Evolutionary conservation across 495 filamentous ascomycete species (phyloP).

Genomic region (Xylaria intraflava): DNA sequence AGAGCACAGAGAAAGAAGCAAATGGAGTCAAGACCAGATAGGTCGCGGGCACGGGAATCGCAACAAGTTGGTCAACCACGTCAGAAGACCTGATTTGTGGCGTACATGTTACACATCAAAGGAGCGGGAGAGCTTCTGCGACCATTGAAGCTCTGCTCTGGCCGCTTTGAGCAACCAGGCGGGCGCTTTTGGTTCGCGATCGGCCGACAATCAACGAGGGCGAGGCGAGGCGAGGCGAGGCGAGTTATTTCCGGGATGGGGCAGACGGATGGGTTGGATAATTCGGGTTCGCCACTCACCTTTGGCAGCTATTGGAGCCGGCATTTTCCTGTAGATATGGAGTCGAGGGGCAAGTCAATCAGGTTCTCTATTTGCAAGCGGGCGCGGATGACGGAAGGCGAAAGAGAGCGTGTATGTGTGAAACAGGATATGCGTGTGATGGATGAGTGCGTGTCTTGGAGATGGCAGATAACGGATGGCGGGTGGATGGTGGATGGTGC

Average conservation of each 20-base stretch:
- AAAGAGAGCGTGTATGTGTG: not conserved
- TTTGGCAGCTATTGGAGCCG: slow-evolving; percentile 41
- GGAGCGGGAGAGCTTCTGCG: not conserved
- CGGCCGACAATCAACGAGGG: slow-evolving; percentile 15
- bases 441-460: no score
- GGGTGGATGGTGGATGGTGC: no score
- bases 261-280: not conserved
- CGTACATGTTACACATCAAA: not conserved
- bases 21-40: not conserved
- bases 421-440: not conserved
- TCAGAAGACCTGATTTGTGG: not conserved
- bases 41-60: not conserved
- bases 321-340: slow-evolving; percentile 24
- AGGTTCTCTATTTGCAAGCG: not conserved
- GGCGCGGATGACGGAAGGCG: no score
- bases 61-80: not conserved
- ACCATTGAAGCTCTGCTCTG: not conserved
- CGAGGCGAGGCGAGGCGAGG: not conserved
- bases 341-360: slow-evolving; percentile 2
- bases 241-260: not conserved
- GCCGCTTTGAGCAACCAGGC: slow-evolving; percentile 3
- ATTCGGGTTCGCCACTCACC: slow-evolving; percentile 29
- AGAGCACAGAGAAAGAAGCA: not conserved
- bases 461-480: no score
- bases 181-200: slow-evolving; percentile 3